Percentiles rank a stretch among this genome's conserved stretches.
Evolutionary conservation across 129 eudicot species (phyloP).

Genomic region (Chrysanthemum lavandulifolium): DNA sequence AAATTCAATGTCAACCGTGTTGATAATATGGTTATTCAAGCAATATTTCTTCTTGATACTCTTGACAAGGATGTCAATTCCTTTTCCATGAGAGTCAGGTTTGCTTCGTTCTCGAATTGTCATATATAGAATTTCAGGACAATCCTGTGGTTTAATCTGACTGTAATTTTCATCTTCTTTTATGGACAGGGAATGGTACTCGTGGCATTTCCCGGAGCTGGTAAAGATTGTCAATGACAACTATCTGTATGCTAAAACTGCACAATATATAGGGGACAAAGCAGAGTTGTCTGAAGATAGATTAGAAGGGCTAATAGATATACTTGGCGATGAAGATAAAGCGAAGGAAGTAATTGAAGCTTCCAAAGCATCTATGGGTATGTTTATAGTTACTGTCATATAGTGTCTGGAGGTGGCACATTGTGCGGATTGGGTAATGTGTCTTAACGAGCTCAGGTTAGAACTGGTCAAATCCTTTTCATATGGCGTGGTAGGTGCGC

Average conservation of each 20-base stretch:
- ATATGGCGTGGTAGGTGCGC: too few species aligned
- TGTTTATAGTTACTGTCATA: constrained; percentile 2
- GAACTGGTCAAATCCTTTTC: too few species aligned
- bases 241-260: constrained; percentile 83
- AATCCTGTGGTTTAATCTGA: background rate
- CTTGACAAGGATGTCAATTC: constrained; percentile 92
- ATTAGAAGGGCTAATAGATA: constrained; percentile 57
- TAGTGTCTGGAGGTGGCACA: background rate
- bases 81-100: constrained; percentile 97
- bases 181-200: constrained; percentile 84
- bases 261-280: constrained; percentile 75
- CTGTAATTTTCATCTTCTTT: background rate
- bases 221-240: constrained; percentile 95
- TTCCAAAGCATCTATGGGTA: constrained; percentile 99
- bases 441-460: too few species aligned
- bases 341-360: constrained; percentile 97
- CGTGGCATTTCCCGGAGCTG: constrained; percentile 96
- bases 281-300: constrained; percentile 73
- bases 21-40: constrained; percentile 92
- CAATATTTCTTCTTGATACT: constrained; percentile 88
- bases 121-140: too few species aligned
- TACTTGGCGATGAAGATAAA: constrained; percentile 91
- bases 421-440: background rate
- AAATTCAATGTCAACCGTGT: constrained; percentile 91
- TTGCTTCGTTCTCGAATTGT: background rate